Conservation (phyloP, 257 asterid species). For the Nicotiana obtusifolia region DNA sequence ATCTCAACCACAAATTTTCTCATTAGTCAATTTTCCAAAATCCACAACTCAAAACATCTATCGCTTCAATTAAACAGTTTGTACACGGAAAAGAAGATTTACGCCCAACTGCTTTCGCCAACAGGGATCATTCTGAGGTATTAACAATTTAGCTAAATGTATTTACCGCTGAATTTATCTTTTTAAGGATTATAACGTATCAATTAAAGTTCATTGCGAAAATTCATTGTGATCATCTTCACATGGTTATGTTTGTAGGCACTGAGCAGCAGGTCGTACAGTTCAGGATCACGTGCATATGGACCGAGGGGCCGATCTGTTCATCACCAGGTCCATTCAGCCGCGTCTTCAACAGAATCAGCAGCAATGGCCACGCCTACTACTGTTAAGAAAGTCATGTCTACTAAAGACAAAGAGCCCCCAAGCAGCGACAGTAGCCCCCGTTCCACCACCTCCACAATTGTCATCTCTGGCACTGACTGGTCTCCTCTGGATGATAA, state of each 20-base stretch:
- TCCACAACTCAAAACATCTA: not conserved
- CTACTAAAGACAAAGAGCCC: not conserved
- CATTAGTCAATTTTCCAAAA: not conserved
- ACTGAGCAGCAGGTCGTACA: slow-evolving; percentile 44
- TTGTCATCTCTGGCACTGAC: slow-evolving; percentile 14
- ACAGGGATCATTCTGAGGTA: slow-evolving; percentile 52
- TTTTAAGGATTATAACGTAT: not conserved
- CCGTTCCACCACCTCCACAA: slow-evolving; percentile 12
- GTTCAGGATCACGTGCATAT: slow-evolving; percentile 35
- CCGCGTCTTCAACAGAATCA: not conserved
- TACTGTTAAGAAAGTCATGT: not conserved
- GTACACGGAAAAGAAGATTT: slow-evolving; percentile 59
- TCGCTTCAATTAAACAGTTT: slow-evolving; percentile 33
- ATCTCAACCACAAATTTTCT: slow-evolving; percentile 1
- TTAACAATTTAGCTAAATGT: slow-evolving; percentile 2
- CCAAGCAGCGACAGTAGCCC: slow-evolving; percentile 15
- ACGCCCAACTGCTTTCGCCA: slow-evolving; percentile 29
- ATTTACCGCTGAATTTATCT: not conserved
- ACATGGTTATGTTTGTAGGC: slow-evolving; percentile 23
- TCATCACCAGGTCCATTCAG: slow-evolving; percentile 29
- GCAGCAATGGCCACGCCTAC: slow-evolving; percentile 1
- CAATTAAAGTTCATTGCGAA: not conserved
- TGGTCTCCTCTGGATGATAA: slow-evolving; percentile 70
- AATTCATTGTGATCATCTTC: not conserved
- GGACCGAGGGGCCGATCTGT: slow-evolving; percentile 34